Evolutionary conservation across 2,329 filamentous ascomycete species (phyloP).

Genomic region (Coniochaeta pulveracea): DNA sequence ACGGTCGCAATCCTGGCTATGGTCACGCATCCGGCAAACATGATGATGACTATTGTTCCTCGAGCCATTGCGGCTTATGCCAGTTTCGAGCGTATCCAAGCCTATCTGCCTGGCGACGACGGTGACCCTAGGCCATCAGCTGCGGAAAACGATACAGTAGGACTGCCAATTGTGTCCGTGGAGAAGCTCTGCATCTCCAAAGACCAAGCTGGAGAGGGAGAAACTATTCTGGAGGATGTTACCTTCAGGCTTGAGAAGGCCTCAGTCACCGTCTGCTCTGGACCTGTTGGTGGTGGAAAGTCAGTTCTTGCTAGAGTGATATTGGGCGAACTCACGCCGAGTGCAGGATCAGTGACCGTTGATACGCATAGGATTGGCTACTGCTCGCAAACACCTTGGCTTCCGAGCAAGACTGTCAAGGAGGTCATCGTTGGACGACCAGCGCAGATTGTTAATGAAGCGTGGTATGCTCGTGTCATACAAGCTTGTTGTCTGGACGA

Average conservation of each 20-base stretch:
- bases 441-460: no score
- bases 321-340: conserved; percentile 16
- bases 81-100: conserved; percentile 25
- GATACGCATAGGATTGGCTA: conserved; percentile 19
- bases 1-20: conserved; percentile 25
- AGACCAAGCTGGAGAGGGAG: conserved; percentile 7
- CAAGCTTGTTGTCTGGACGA: conserved; percentile 23
- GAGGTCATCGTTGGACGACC: no score
- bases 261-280: conserved; percentile 15
- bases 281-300: conserved; percentile 19
- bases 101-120: conserved; percentile 22
- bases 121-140: no score
- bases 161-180: neutral
- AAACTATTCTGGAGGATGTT: conserved; percentile 12
- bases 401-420: conserved; percentile 21
- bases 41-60: conserved; percentile 29
- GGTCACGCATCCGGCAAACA: conserved; percentile 29
- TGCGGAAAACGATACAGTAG: conserved; percentile 5
- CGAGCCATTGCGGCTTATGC: conserved; percentile 19
- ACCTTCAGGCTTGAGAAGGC: conserved; percentile 12
- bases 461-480: conserved; percentile 20
- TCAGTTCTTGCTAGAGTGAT: conserved; percentile 16
- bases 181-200: conserved; percentile 3
- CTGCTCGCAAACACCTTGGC: conserved; percentile 24
- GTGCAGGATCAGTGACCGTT: conserved; percentile 14